phyloP scores from a whole-genome alignment of 2,329 filamentous ascomycete species.

The Aspergillus udagawae region DNA sequence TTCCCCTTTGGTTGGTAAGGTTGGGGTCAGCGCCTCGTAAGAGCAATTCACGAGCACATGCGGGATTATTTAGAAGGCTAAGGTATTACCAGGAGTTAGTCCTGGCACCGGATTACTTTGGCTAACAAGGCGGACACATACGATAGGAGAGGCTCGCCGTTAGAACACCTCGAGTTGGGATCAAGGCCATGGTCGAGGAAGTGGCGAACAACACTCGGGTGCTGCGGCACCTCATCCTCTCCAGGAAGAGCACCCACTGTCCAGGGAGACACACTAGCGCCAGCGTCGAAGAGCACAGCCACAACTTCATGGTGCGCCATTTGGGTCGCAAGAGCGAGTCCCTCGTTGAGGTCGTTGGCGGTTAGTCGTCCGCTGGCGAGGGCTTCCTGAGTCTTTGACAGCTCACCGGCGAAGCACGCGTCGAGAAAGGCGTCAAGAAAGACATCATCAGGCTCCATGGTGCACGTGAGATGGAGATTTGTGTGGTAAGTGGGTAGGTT shows the following conservation, averaged over 20 bases:
- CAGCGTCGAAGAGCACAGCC: conserved; percentile 8
- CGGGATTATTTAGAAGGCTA: no score
- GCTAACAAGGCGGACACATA: no score
- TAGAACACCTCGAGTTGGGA: no score
- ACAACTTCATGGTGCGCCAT: conserved; percentile 7
- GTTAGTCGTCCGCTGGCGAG: conserved; percentile 6
- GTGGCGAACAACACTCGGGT: neutral
- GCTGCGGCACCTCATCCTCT: conserved; percentile 1
- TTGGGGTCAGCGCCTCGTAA: no score
- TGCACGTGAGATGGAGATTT: neutral
- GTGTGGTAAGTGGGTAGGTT: neutral
- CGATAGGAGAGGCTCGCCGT: no score
- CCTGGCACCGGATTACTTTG: no score
- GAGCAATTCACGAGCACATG: no score
- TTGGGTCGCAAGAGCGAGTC: conserved; percentile 6
- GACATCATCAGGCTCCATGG: neutral
- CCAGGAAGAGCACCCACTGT: neutral
- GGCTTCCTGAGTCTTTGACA: conserved; percentile 5
- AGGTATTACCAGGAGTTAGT: no score
- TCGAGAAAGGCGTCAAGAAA: neutral
- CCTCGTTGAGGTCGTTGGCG: conserved; percentile 4
- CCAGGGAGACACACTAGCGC: conserved; percentile 1
- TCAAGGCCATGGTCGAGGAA: no score
- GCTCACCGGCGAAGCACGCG: conserved; percentile 1
- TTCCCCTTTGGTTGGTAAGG: no score